Evolutionary conservation across 345 rosid genomes (phyloP), one percentile per base, ranked within the genome.

Genomic region (Camelina sativa): DNA sequence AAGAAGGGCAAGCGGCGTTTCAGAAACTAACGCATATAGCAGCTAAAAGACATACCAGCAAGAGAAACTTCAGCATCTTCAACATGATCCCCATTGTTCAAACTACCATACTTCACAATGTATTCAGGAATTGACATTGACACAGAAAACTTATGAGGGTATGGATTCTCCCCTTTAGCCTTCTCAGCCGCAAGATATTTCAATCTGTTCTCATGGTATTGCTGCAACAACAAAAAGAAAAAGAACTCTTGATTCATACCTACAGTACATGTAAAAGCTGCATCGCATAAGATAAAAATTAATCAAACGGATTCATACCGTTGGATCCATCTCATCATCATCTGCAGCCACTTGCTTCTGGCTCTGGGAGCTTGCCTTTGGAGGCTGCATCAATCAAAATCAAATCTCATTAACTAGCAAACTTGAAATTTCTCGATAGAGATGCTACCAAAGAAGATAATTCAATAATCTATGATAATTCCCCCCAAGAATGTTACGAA

Each of bases 301-400:
- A 51, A 51, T 46, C 3, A 2, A 60, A 76, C 4, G 16, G 16
- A 55, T 12, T 23, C 1, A 63, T 84, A 96, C 99, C 58, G 96
- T 92, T 6, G 99, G 93, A 76, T 96, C 99, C 96, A 92, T 92
- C 52, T 96, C 97, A 7, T 96, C 99, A 59, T 95, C 98, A 78
- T 95, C 98, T 62, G 83, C 95, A 51, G 85, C 86, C n/a, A 47
- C 65, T 20, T 71, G 0, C 30, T 41, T 75, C 17, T 60, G 73
- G 46, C 72, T 56, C 50, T 76, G 80, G 4, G 75, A 32, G 51
- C 22, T 53, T 34, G 11, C 64, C 19, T 20, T 68, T 4, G 79
- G 75, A 22, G 75, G 60, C 80, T 76, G 35, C 35, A 46, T 37
- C 60, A 44, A 69, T 6, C 25, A 4, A 16, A 34, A 44, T 37